These are phyloP conservation scores for Brasenia schreberi DNA, from an alignment of 164 flowering plant species.

Conservation along the genomic window DNA sequence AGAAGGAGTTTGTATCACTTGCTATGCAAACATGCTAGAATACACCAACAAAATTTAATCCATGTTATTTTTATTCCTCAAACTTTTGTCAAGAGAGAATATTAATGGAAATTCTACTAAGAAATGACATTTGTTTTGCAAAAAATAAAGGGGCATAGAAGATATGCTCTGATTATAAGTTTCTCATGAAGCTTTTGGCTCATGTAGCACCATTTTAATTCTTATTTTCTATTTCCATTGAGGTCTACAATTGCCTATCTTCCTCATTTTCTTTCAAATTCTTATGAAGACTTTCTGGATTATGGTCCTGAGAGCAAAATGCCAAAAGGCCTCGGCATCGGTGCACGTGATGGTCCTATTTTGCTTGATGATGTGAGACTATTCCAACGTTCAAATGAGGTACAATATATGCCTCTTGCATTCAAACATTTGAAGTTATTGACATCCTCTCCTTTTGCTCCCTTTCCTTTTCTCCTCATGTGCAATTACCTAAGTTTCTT, in stretches of 20 bases:
- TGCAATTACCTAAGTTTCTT: background rate
- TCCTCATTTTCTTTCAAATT: background rate
- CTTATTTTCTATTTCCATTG: background rate
- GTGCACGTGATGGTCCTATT: constrained; percentile 91
- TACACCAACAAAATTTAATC: too few relatives aligned
- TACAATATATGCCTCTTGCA: constrained; percentile 8
- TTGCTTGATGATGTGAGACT: constrained; percentile 95
- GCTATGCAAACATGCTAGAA: too few relatives aligned
- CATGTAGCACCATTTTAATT: too few relatives aligned
- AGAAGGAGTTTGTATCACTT: too few relatives aligned
- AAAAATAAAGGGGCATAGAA: too few relatives aligned
- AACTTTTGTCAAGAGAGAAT: too few relatives aligned
- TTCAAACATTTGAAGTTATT: too few relatives aligned
- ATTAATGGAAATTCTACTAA: too few relatives aligned
- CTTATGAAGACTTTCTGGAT: constrained; percentile 27
- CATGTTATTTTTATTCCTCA: too few relatives aligned
- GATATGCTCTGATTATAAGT: too few relatives aligned
- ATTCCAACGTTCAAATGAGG: constrained; percentile 89
- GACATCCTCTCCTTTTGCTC: background rate
- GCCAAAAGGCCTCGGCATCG: constrained; percentile 80
- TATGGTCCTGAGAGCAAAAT: constrained; percentile 56
- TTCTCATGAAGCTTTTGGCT: too few relatives aligned
- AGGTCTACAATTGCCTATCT: background rate
- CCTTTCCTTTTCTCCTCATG: background rate
- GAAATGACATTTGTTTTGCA: too few relatives aligned